A percentile compares a stretch with the other conserved stretches of the same genome.
Conservation (phyloP, 441 rosid species). For the Pelargonium australe region DNA sequence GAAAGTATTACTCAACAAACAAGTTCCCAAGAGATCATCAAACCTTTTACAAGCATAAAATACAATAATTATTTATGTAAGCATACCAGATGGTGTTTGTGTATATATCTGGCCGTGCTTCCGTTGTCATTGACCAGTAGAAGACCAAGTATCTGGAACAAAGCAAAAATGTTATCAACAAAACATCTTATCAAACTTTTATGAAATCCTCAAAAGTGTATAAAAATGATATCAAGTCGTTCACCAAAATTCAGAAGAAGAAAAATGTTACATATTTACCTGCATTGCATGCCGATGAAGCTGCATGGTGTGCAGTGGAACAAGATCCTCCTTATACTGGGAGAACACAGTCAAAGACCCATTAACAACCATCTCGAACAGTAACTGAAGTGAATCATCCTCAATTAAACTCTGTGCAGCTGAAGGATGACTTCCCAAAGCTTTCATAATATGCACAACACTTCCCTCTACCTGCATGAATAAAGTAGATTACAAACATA, state of each 20-base stretch:
- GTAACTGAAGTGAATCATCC: constrained; percentile 85
- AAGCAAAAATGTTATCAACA: neutral
- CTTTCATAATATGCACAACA: constrained; percentile 95
- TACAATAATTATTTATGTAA: constrained; percentile 12
- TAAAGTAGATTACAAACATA: neutral
- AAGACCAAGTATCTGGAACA: constrained; percentile 82
- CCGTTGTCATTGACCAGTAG: constrained; percentile 94
- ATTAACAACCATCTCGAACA: constrained; percentile 88
- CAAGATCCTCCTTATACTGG: constrained; percentile 67
- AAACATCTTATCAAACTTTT: neutral
- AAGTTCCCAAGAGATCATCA: constrained; percentile 5
- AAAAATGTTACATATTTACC: constrained; percentile 32
- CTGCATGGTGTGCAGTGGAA: constrained; percentile 82
- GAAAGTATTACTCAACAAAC: neutral
- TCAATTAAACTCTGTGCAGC: constrained; percentile 96
- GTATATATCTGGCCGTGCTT: constrained; percentile 84
- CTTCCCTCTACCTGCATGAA: constrained; percentile 81
- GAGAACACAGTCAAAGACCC: constrained; percentile 71
- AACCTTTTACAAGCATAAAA: constrained; percentile 1
- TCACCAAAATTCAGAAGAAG: neutral
- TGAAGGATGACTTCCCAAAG: constrained; percentile 85
- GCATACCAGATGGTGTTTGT: constrained; percentile 89
- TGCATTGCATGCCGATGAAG: constrained; percentile 99
- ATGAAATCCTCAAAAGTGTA: neutral
- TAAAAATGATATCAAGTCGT: neutral